Evolutionary conservation across 106 monocot species (phyloP), one percentile per base, ranked within the genome.

Genomic region (Gastrodia elata): DNA sequence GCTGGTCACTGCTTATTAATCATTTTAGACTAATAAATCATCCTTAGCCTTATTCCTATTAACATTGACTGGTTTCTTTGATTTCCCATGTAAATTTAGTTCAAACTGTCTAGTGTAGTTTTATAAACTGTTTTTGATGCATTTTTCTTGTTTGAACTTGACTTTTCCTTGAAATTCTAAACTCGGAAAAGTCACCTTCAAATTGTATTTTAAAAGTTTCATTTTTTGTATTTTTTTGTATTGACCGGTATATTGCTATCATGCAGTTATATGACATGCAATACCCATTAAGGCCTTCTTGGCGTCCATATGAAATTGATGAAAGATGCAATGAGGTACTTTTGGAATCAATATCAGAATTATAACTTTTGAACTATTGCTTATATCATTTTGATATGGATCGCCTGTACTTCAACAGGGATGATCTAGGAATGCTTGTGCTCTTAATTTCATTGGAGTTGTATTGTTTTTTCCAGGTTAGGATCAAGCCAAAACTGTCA

Each of bases 211-310:
- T 2, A 49, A 13, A 9, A 10, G 28, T 27, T 28, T 9, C 13
- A 59, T 59, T 25, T n/a, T 59, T 59, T 59, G 26, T 59, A 10
- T 59, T 28, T 49, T 59, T 30, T 9, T 69, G 39, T 39, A 26
- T 35, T 69, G 3, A 69, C 40, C 41, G 40, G 25, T 39, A 68
- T 41, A 37, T 75, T 36, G 38, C 20, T 68, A 7, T 35, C 25
- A 49, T 78, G 72, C 28, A 78, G 78, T 72, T 78, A 58, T 78
- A 73, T 64, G 49, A 72, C 41, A 65, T 78, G 78, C 78, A 73
- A 43, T 73, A 73, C 73, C 78, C 65, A 18, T 65, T 73, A 46
- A 78, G 72, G 24, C 73, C 78, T 36, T 44, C 64, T 30, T 78
- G 65, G 65, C 78, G 73, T 34, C 78, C 78, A 11, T 78, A 78